A percentile compares a stretch with the other conserved stretches of the same genome.
Conservation (phyloP, 139 green algal genomes). For the Raphidocelis subcapitata region DNA sequence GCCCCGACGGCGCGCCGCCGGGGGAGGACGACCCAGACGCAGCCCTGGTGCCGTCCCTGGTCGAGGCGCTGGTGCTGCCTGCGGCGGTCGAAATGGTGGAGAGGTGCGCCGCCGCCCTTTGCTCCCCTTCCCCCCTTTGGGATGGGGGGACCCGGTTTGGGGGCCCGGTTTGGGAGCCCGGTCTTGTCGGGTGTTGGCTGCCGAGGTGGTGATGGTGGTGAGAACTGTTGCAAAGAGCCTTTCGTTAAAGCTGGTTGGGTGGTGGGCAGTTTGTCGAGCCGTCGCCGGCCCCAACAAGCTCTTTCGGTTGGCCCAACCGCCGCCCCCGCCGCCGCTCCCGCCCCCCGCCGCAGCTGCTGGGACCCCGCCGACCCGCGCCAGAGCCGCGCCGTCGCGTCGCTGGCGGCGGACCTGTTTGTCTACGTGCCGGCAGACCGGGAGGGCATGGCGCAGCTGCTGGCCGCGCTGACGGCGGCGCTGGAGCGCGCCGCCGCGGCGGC, state of each 20-base stretch:
- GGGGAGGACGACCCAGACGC: constrained; percentile 65
- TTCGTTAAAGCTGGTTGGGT: too few relatives aligned
- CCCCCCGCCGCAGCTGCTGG: constrained; percentile 69
- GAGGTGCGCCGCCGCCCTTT: constrained; percentile 2
- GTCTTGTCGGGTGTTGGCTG: too few relatives aligned
- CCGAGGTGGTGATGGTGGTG: too few relatives aligned
- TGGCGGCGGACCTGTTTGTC: constrained; percentile 69
- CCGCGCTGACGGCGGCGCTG: constrained; percentile 28
- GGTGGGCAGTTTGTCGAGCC: too few relatives aligned
- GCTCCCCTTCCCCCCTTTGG: not conserved
- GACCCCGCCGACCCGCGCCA: constrained; percentile 55
- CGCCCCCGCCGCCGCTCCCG: too few relatives aligned
- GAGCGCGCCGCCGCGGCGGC: constrained; percentile 35
- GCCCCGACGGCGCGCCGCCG: constrained; percentile 3
- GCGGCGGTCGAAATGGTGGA: constrained; percentile 50
- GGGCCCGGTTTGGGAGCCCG: too few relatives aligned
- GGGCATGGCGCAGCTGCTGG: constrained; percentile 44
- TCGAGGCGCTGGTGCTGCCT: constrained; percentile 82
- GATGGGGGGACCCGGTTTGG: not conserved
- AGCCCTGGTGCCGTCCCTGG: constrained; percentile 78
- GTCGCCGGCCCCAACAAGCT: too few relatives aligned
- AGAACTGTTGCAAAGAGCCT: too few relatives aligned
- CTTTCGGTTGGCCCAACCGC: too few relatives aligned
- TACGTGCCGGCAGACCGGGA: constrained; percentile 66
- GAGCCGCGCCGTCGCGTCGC: constrained; percentile 41